These are phyloP conservation scores for Alopecurus myosuroides DNA, from an alignment of 176 grass and related monocot genomes.

Conservation along the genomic window DNA sequence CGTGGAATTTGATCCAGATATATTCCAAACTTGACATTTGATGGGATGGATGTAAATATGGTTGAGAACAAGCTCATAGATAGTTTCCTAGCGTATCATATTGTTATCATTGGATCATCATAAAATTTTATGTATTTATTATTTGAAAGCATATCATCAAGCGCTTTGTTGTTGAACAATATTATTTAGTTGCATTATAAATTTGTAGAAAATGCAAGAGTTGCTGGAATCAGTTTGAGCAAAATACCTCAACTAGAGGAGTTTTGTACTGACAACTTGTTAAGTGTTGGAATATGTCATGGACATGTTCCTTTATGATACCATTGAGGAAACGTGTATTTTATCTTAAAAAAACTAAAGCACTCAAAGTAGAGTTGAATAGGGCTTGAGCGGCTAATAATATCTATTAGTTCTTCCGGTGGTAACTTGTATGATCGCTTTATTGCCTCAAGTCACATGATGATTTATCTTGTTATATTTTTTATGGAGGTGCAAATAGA, in stretches of 20 bases:
- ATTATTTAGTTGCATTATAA: no score
- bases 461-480: conserved; percentile 11
- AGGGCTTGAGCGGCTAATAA: neutral
- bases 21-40: no score
- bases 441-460: neutral
- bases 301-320: neutral
- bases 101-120: no score
- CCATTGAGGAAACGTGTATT: neutral
- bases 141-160: no score
- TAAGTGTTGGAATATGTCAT: conserved; percentile 20
- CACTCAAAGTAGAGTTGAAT: neutral
- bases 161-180: no score
- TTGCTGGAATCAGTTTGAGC: conserved; percentile 61
- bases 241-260: conserved; percentile 50
- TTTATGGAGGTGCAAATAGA: neutral
- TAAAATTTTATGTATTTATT: no score
- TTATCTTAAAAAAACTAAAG: neutral
- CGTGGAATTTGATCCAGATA: no score
- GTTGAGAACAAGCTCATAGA: no score
- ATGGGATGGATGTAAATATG: no score
- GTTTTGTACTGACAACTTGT: conserved; percentile 73
- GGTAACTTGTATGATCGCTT: neutral
- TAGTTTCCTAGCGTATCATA: no score
- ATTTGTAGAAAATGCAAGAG: conserved; percentile 31
- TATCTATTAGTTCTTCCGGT: neutral